A percentile compares a stretch with the other conserved stretches of the same genome.
Conservation (phyloP, 1,284 basidiomycete species). For the Paramarasmius palmivorus region DNA sequence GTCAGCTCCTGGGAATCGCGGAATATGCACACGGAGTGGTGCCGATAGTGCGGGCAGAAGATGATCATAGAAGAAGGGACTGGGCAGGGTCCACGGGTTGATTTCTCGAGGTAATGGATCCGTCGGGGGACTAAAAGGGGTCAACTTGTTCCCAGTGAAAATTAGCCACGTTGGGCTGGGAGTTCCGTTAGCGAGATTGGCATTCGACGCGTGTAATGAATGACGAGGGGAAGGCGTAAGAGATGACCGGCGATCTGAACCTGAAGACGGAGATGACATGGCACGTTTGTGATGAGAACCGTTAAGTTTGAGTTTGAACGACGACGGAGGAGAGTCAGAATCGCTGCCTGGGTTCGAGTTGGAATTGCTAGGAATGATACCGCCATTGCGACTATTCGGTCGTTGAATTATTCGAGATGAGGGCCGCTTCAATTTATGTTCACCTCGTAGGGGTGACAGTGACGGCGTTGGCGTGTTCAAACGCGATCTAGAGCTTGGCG, state of each 20-base stretch:
- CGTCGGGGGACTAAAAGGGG: background rate
- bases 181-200: background rate
- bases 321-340: too few species aligned
- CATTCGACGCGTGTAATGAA: background rate
- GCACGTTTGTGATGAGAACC: too few species aligned
- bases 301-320: too few species aligned
- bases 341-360: too few species aligned
- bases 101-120: background rate
- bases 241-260: too few species aligned
- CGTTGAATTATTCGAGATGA: conserved; percentile 17
- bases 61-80: background rate
- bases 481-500: conserved; percentile 18
- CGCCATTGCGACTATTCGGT: too few species aligned
- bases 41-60: background rate
- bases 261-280: too few species aligned
- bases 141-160: background rate
- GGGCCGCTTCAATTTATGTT: conserved; percentile 14
- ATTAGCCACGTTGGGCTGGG: background rate
- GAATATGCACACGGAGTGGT: too few species aligned
- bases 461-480: too few species aligned
- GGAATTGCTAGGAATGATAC: too few species aligned
- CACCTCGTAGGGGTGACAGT: background rate
- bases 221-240: background rate
- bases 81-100: background rate
- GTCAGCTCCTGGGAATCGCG: too few species aligned